Percentiles rank a stretch among this genome's conserved stretches.
Conservation (phyloP, 768 basidiomycete genomes). For the Suillus placidus region DNA sequence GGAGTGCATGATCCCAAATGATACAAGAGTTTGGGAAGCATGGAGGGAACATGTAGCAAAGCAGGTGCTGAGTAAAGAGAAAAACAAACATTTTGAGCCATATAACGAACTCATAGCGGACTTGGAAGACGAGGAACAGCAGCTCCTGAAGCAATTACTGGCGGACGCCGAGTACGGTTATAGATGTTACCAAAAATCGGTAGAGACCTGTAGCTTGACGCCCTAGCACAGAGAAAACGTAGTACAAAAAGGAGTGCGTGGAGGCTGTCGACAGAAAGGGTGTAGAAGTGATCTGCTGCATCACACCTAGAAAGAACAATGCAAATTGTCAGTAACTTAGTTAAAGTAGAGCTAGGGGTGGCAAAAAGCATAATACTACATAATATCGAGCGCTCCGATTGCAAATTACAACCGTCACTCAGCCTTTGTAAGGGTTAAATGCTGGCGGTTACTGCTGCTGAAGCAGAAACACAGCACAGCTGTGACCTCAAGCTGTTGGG, state of each 20-base stretch:
- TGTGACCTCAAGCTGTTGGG: conserved; percentile 9
- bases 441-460: conserved; percentile 14
- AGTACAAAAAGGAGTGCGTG: neutral
- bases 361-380: neutral
- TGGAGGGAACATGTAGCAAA: conserved; percentile 24
- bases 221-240: neutral
- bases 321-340: neutral
- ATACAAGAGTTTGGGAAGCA: conserved; percentile 23
- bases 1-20: conserved; percentile 20
- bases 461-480: conserved; percentile 16
- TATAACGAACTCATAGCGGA: neutral
- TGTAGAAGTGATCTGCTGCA: neutral
- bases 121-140: neutral
- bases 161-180: neutral
- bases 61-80: conserved; percentile 11
- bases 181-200: neutral
- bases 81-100: neutral
- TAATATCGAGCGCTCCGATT: conserved; percentile 9
- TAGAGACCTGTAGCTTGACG: too few relatives aligned
- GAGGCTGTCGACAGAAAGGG: neutral
- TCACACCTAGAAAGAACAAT: neutral
- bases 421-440: conserved; percentile 5
- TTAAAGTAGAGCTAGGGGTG: neutral
- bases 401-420: conserved; percentile 20
- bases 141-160: neutral